Evolutionary conservation across 164 flowering plant genomes (phyloP).

Genomic region (Amborella trichopoda): DNA sequence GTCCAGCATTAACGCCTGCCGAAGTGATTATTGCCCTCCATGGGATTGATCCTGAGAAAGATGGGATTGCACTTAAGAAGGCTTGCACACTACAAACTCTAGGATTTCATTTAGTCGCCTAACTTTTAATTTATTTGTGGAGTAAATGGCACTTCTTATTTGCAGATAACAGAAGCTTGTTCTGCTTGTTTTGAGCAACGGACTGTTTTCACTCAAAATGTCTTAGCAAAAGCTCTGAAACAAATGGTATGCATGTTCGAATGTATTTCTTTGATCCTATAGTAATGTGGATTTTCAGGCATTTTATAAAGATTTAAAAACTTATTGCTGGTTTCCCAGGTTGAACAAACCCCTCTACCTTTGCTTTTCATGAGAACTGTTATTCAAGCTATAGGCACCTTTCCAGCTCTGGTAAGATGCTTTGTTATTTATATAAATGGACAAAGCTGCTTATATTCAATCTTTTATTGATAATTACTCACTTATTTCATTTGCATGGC

Average conservation of each 20-base stretch:
- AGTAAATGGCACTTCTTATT: conserved; percentile 2
- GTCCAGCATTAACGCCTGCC: conserved; percentile 95
- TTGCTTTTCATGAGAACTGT: conserved; percentile 96
- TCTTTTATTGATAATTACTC: too few species aligned
- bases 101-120: too few species aligned
- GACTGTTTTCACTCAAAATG: conserved; percentile 94
- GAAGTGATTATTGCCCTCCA: conserved; percentile 97
- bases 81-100: too few species aligned
- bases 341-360: conserved; percentile 82
- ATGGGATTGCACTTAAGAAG: conserved; percentile 85
- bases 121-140: too few species aligned
- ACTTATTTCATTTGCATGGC: too few species aligned
- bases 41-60: conserved; percentile 76
- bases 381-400: conserved; percentile 94
- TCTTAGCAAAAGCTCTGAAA: conserved; percentile 77
- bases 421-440: too few species aligned
- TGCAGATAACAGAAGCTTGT: conserved; percentile 91
- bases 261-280: too few species aligned
- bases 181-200: conserved; percentile 98
- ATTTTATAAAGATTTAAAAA: too few species aligned
- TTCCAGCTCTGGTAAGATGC: conserved; percentile 68
- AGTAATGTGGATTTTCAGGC: too few species aligned
- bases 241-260: conserved; percentile 72
- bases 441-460: too few species aligned
- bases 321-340: conserved; percentile 35